A percentile compares a stretch with the other conserved stretches of the same genome.
Conservation (phyloP, 305 asterid genomes). For the Solanum aculeatissimum region DNA sequence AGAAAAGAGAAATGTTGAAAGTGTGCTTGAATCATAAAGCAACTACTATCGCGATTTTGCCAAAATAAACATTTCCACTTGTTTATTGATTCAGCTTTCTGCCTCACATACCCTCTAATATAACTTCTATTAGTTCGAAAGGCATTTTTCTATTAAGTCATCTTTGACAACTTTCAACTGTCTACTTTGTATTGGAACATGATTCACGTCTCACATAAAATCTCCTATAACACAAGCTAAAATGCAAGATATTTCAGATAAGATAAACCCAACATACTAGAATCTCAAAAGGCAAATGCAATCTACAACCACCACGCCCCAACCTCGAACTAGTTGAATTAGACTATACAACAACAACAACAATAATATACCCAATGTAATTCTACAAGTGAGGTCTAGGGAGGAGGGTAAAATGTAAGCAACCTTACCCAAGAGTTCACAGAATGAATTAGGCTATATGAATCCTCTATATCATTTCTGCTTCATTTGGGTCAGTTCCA, state of each 20-base stretch:
- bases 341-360: neutral
- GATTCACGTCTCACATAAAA: neutral
- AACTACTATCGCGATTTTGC: neutral
- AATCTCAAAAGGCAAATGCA: neutral
- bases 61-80: neutral
- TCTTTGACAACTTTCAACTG: neutral
- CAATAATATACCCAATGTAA: neutral
- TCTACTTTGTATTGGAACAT: neutral
- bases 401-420: neutral
- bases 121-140: neutral
- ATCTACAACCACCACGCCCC: neutral
- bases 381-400: neutral
- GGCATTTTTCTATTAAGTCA: neutral
- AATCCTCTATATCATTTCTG: neutral
- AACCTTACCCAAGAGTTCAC: neutral
- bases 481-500: neutral
- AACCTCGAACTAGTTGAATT: neutral
- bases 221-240: neutral
- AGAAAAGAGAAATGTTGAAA: neutral
- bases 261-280: neutral
- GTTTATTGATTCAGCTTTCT: neutral
- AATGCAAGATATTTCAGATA: neutral
- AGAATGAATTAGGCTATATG: neutral
- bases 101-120: neutral
- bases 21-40: neutral